Percentiles rank a stretch among this genome's conserved stretches.
These are phyloP conservation scores for Trichoderma aggressivum DNA, from an alignment of 2,329 filamentous ascomycete genomes.

Conservation along the genomic window DNA sequence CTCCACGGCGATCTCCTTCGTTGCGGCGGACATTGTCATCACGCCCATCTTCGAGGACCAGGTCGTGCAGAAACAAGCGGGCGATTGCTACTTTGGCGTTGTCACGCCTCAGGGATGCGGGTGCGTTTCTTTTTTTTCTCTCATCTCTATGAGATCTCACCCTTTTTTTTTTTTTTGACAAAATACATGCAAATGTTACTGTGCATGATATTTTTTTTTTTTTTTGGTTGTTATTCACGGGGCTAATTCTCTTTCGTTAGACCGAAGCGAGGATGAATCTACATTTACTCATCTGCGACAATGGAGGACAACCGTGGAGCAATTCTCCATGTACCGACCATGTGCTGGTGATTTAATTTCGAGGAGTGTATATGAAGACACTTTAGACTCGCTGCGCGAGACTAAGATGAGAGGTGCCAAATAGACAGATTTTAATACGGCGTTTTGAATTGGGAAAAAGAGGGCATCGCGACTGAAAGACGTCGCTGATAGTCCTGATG, in stretches of 20 bases:
- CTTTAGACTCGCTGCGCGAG: not conserved
- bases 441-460: not conserved
- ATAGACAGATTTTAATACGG: not conserved
- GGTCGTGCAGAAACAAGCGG: slow-evolving; percentile 44
- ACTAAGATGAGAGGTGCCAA: not conserved
- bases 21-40: slow-evolving; percentile 53
- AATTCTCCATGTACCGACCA: not conserved
- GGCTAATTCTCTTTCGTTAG: not conserved
- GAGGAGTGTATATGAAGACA: not conserved
- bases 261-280: not conserved
- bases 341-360: not conserved
- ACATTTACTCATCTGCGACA: not conserved
- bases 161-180: no score
- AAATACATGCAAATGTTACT: not conserved
- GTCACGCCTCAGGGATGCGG: slow-evolving; percentile 56
- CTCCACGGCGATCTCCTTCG: slow-evolving; percentile 44
- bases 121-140: slow-evolving; percentile 36
- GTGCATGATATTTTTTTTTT: no score
- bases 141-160: not conserved
- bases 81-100: slow-evolving; percentile 56
- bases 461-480: not conserved
- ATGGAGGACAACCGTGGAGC: not conserved
- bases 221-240: no score
- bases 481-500: not conserved
- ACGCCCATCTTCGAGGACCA: slow-evolving; percentile 51